Evolutionary conservation across 345 rosid species (phyloP), one percentile per base, ranked within the genome.

Genomic region (Cardiospermum halicacabum): DNA sequence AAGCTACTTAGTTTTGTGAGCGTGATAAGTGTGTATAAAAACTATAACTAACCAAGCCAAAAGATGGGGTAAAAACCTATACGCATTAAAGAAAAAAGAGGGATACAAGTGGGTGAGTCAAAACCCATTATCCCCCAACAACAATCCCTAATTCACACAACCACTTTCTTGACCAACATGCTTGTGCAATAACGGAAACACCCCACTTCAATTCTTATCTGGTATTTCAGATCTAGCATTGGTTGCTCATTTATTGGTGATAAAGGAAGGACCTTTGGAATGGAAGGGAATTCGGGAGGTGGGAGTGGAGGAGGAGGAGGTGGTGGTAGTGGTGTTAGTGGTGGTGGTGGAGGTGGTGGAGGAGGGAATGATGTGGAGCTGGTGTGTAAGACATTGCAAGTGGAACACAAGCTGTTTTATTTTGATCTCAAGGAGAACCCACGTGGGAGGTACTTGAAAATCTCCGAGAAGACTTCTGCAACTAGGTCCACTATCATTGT

Each of bases 401-500:
- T 92, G 51, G 98, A 86, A 74, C 98, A 92, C 74, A 89, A 92
- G 78, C 91, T 90, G n/a, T 93, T 93, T 80, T 90, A 90, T 76
- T 93, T 90, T 66, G 98, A 92, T 84, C 89, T 90, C 48, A 90
- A 90, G 68, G 97, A 90, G 87, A 90, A 93, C 56, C 97, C 97
- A 26, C 88, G 98, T 16, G 99, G 99, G 5, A 78, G 99, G 24
- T 94, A 94, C 77, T 78, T 94, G 27, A 94, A 94, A 80, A 89
- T 94, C 67, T 94, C 97, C 7, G 97, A 94, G 88, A 94, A 94
- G 75, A 94, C 99, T 16, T 89, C 97, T n/a, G 92, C 99, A 45
- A 94, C 97, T 26, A 78, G 99, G 82, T 91, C 99, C 77, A 94
- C 99, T 66, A 91, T 94, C 84, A 94, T 94, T 49, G 96, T 94